Evolutionary conservation across 306 rosid genomes (phyloP), one percentile per base, ranked within the genome.

Genomic region (Quercus ilex): DNA sequence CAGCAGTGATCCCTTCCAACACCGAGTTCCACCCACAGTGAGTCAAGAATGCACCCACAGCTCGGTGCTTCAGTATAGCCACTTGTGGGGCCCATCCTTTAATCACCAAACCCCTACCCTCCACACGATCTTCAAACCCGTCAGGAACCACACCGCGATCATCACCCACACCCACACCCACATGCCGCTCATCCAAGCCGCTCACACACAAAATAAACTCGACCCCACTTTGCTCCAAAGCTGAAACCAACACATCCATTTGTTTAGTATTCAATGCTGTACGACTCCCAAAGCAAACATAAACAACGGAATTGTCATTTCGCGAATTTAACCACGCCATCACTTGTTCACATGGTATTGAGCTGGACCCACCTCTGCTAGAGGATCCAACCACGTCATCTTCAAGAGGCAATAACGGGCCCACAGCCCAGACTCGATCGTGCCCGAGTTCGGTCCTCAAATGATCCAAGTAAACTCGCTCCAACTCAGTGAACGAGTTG

Each of bases 1-100:
- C 90, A 0, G 83, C 71, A 0, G 74, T 62, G 33, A 89, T 15
- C 23, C 83, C 87, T 63, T 89, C 92, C 58, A 85, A 0, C 30
- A 81, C 80, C 19, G 92, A 89, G 86, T 89, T 89, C 92, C 92
- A 89, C 0, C 90, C 92, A 10, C 89, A 85, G 57, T 89, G 90
- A 20, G 85, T 89, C 86, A 86, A 10, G 55, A 89, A 89, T 33
- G 78, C 15, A 1, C 92, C 87, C 35, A 85, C 87, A 0, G 90
- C 85, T 3, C 86, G 62, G 70, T 89, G 90, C 2, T 75, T 49
- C 74, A 87, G 56, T 57, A 89, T 79, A 0, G 79, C 70, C 17
- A 89, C 20, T 69, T 89, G 87, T 4, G 92, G 90, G 0, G 90
- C 86, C 89, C 92, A 89, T 21, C 90, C 92, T 18, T 60, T 55